Base-by-base conservation (phyloP, 306 rosid species). In the Cucumis sativus region DNA sequence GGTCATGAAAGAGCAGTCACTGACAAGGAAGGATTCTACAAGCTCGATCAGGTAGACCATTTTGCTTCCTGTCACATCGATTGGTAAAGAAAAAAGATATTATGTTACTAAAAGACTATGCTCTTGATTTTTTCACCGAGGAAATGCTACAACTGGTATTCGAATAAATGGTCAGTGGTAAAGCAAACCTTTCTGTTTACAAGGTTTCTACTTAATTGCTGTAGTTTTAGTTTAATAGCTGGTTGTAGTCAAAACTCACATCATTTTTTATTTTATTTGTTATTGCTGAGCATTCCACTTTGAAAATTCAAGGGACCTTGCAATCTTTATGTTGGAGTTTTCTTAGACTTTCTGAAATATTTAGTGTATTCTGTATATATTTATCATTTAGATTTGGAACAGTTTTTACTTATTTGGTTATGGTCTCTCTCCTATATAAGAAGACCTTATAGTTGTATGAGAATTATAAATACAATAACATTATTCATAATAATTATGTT, bases 11-110 rank as follows among this genome's bases (percentile, higher is more conserved):
- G 98, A 85, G 87, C 88, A 39, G 83, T 88, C 84, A 92, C 99
- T n/a, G 98, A 91, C 82, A 89, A 79, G 82, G 88, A 91, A 86
- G 99, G 99, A 66, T 92, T 89, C 85, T 95, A 95, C 83, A 95
- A 91, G 86, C 99, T 95, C 78, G 99, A 95, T 82, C 99, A 92
- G 98, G 99, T 95, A 87, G 47, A 57, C 18, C 64, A 78, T 25
- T 8, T 69, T 84, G 52, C 21, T 43, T 9, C 75, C 1, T 7
- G 47, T 64, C 58, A 61, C 59, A 57, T 59, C 74, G 60, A 28
- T 30, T 30, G 7, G 2, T 72, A 51, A 45, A 49, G 61, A 51
- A 51, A 11, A 20, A 41, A 68, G 12, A 21, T 13, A 6, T 45
- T 69, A 13, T 21, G 3, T 3, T 28, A 17, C 59, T 13, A 49